phyloP scores from a whole-genome alignment of 192 early-diverging fungal species.

The Coemansia sp. region DNA sequence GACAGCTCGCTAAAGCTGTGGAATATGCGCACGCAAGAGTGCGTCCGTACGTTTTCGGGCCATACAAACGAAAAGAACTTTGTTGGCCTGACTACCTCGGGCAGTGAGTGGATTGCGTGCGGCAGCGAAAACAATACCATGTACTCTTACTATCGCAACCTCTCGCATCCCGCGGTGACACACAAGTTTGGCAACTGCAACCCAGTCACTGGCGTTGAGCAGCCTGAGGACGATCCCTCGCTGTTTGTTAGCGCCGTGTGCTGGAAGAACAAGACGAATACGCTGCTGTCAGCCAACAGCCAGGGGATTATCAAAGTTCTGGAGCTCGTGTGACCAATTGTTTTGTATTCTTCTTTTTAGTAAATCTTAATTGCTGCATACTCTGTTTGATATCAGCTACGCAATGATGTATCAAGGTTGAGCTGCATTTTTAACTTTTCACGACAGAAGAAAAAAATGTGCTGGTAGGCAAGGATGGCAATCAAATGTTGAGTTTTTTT shows the following conservation, averaged over 20 bases:
- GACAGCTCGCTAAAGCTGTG: constrained; percentile 92
- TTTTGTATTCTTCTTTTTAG: neutral
- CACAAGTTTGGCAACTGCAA: constrained; percentile 80
- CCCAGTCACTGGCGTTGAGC: constrained; percentile 66
- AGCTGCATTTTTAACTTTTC: neutral
- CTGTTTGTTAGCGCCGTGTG: constrained; percentile 92
- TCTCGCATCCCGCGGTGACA: constrained; percentile 74
- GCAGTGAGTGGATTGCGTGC: constrained; percentile 84
- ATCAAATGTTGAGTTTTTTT: neutral
- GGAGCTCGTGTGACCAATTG: constrained; percentile 62
- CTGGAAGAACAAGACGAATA: constrained; percentile 83
- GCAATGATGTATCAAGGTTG: neutral
- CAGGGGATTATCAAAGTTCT: constrained; percentile 88
- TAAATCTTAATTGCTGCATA: neutral
- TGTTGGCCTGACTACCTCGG: constrained; percentile 85
- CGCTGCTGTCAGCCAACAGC: constrained; percentile 85
- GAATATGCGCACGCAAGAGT: constrained; percentile 65
- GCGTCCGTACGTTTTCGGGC: constrained; percentile 76
- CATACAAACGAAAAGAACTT: constrained; percentile 97
- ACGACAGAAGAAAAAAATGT: neutral
- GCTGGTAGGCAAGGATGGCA: neutral
- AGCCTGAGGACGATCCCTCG: constrained; percentile 62
- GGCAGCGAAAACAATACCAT: constrained; percentile 94
- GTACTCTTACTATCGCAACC: constrained; percentile 79
- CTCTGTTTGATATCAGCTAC: neutral